phyloP scores from a whole-genome alignment of 1,139 yeast genomes.

The Meyerozyma guilliermondii region DNA sequence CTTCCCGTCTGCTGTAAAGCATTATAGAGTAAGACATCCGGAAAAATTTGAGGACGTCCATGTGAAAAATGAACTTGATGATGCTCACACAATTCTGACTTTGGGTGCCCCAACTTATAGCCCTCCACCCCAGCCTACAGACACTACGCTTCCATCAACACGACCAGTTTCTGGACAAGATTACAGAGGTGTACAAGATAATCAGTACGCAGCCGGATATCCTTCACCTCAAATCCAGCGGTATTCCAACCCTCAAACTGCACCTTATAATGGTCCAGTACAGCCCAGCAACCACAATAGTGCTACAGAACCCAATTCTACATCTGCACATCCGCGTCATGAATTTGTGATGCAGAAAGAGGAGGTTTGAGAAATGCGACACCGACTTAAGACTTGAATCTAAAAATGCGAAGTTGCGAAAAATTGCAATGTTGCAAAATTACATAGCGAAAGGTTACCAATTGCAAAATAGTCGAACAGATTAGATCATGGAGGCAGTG shows the following conservation, averaged over 20 bases:
- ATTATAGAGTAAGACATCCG: conserved; percentile 14
- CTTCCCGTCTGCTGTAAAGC: conserved; percentile 50
- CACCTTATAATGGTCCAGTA: not conserved
- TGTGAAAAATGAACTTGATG: not conserved
- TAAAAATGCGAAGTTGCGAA: not conserved
- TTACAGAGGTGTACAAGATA: not conserved
- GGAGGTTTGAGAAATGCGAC: not conserved
- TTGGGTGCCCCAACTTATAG: not conserved
- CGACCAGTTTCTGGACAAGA: not conserved
- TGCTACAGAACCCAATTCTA: not conserved
- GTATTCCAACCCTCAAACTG: not conserved
- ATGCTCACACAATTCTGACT: not conserved
- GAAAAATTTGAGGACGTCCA: conserved; percentile 4
- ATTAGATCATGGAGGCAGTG: no score
- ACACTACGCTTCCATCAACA: not conserved
- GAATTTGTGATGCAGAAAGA: not conserved
- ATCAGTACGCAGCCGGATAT: not conserved
- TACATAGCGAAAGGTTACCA: no score
- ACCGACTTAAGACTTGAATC: not conserved
- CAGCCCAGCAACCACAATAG: not conserved
- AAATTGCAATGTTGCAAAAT: not conserved
- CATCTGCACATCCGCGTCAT: not conserved
- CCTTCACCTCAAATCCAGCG: conserved; percentile 1
- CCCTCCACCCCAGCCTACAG: not conserved
- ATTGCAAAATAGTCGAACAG: no score